phyloP scores from a whole-genome alignment of 176 grass and related monocot genomes.

The Leersia perrieri region DNA sequence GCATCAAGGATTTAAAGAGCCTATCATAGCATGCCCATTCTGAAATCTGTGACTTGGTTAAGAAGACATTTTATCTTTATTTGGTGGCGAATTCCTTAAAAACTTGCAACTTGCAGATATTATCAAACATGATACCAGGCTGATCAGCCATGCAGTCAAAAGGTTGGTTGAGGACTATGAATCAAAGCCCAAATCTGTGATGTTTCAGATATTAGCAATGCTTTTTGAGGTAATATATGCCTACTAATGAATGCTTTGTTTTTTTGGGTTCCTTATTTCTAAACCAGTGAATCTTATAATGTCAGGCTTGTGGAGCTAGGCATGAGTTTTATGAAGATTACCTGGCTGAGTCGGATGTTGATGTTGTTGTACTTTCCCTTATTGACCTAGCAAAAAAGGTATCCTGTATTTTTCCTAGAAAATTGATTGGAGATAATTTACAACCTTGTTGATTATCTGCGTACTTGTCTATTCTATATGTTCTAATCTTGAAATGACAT shows the following conservation, averaged over 20 bases:
- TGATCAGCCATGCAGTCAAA: conserved; percentile 81
- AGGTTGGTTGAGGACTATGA: conserved; percentile 82
- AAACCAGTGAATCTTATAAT: conserved; percentile 29
- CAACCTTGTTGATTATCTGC: conserved; percentile 18
- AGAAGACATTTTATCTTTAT: not conserved
- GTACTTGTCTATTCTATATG: conserved; percentile 20
- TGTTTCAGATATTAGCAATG: conserved; percentile 77
- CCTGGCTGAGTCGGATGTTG: conserved; percentile 70
- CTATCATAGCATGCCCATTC: not conserved
- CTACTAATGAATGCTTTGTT: not conserved
- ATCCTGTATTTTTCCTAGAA: conserved; percentile 36
- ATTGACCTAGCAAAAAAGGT: conserved; percentile 80
- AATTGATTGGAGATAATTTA: not conserved
- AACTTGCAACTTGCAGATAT: conserved; percentile 57
- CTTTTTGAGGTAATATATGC: conserved; percentile 80
- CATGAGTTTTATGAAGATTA: conserved; percentile 69
- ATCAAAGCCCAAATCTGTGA: conserved; percentile 58
- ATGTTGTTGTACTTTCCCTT: conserved; percentile 75
- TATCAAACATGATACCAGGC: conserved; percentile 75
- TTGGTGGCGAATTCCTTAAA: not conserved
- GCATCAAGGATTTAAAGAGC: not conserved
- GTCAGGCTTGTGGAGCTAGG: conserved; percentile 82
- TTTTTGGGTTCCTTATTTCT: conserved; percentile 21
- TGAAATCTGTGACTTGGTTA: not conserved
- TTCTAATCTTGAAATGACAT: conserved; percentile 11